Evolutionary conservation across 768 basidiomycete species (phyloP).

Genomic region (Boletus sensibilis): DNA sequence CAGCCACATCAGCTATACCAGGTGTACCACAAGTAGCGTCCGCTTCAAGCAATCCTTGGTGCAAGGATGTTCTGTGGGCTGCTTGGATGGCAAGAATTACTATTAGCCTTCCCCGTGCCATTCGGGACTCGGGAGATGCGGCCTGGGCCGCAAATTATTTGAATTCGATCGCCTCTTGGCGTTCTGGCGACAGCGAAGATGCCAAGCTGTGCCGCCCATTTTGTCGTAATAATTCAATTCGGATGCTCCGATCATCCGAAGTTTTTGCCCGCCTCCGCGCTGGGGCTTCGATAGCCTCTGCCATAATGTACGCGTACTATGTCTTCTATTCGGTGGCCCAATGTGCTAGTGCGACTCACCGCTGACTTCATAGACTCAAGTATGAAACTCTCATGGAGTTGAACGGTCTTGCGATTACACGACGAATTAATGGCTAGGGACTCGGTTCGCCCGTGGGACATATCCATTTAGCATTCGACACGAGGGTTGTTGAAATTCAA

Average conservation of each 20-base stretch:
- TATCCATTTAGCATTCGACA: background rate
- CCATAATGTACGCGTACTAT: background rate
- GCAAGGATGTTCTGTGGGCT: background rate
- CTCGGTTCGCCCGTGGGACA: background rate
- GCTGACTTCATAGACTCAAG: background rate
- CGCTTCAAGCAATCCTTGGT: background rate
- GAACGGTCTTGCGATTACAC: background rate
- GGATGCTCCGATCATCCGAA: background rate
- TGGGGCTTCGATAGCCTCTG: background rate
- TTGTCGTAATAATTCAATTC: conserved; percentile 9
- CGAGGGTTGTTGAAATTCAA: background rate
- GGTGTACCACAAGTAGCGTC: no score
- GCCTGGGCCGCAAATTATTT: conserved; percentile 1
- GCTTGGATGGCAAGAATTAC: background rate
- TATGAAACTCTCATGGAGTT: no score
- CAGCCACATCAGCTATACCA: no score
- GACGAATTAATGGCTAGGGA: background rate
- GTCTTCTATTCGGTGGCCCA: background rate
- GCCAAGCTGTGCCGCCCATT: background rate
- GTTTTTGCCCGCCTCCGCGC: background rate
- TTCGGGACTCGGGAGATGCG: background rate
- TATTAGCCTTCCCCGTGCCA: background rate
- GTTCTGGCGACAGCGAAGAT: background rate
- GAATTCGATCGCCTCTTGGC: background rate
- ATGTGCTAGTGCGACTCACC: no score